Evolutionary conservation across 1,139 yeast species (phyloP).

Genomic region (Debaryomyces psychrophilus): DNA sequence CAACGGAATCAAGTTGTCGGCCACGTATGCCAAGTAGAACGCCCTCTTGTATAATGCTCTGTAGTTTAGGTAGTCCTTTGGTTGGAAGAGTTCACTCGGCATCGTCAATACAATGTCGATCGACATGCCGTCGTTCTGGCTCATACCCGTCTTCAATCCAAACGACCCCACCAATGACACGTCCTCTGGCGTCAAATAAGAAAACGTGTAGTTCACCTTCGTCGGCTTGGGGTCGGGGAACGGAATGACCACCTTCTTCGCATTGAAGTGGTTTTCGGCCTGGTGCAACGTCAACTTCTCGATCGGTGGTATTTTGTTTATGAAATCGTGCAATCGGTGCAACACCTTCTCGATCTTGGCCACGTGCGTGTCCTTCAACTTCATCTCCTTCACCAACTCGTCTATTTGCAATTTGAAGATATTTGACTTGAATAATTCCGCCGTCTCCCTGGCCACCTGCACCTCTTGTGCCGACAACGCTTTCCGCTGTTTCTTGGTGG

Average conservation of each 20-base stretch:
- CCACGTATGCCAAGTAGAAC: slow-evolving; percentile 78
- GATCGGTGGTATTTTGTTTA: slow-evolving; percentile 63
- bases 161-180: slow-evolving; percentile 86
- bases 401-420: slow-evolving; percentile 94
- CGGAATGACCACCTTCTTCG: slow-evolving; percentile 65
- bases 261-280: slow-evolving; percentile 51
- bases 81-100: slow-evolving; percentile 75
- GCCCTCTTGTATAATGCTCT: slow-evolving; percentile 89
- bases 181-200: slow-evolving; percentile 71
- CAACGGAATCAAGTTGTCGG: slow-evolving; percentile 60
- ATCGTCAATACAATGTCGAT: slow-evolving; percentile 81
- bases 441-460: slow-evolving; percentile 90
- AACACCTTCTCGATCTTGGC: slow-evolving; percentile 73
- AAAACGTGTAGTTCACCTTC: slow-evolving; percentile 67
- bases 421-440: slow-evolving; percentile 90
- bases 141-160: slow-evolving; percentile 79
- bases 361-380: slow-evolving; percentile 69
- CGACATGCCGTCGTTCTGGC: slow-evolving; percentile 51
- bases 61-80: slow-evolving; percentile 88
- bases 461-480: slow-evolving; percentile 78
- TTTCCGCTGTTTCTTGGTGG: slow-evolving; percentile 42
- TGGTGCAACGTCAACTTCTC: slow-evolving; percentile 55
- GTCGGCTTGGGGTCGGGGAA: slow-evolving; percentile 89
- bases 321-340: slow-evolving; percentile 71
- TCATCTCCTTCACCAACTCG: slow-evolving; percentile 79